Evolutionary conservation across 192 early-diverging fungal genomes (phyloP), one percentile per base, ranked within the genome.

Genomic region (Pecoramyces ruminantium): DNA sequence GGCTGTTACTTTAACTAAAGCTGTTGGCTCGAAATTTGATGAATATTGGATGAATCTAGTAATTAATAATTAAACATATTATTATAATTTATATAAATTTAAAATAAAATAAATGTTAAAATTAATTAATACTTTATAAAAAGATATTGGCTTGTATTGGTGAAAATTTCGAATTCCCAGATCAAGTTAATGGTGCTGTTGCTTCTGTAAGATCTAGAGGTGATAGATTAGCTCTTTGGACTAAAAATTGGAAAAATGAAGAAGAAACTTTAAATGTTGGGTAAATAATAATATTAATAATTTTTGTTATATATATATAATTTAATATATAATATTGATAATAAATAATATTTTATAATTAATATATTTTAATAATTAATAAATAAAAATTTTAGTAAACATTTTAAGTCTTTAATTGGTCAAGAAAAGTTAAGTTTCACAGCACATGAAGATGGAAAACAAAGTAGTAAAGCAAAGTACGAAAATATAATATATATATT

Each of bases 191-290:
- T 85, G 96, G 96, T 29, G 92, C 89, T 11, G 96, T 98, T 38
- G 91, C 96, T 28, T 94, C 94, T 11, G 92, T 94, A 82, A 90
- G 96, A 79, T 94, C 93, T 85, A 88, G 84, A 78, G 90, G 92
- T 81, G 96, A 94, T 86, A 89, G 95, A 83, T 90, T 98, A 83
- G 88, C 93, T 34, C 84, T 98, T 67, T 98, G 96, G 96, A 94
- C 93, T 21, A 88, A 88, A 81, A 83, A 86, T 15, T 86, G 88
- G 78, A 87, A 89, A 82, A 86, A 90, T 82, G 84, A 83, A 38
- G 86, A 87, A 29, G 83, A 87, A 28, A 80, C 85, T 30, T 81
- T 86, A 58, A 83, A 80, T 51, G 83, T 92, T 82, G 90, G 91
- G 90, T 91, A 88, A 83, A 87, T 80, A 51, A 2, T 2, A n/a